phyloP scores from a whole-genome alignment of 805 yeast genomes.

The Debaryomyces hansenii region DNA sequence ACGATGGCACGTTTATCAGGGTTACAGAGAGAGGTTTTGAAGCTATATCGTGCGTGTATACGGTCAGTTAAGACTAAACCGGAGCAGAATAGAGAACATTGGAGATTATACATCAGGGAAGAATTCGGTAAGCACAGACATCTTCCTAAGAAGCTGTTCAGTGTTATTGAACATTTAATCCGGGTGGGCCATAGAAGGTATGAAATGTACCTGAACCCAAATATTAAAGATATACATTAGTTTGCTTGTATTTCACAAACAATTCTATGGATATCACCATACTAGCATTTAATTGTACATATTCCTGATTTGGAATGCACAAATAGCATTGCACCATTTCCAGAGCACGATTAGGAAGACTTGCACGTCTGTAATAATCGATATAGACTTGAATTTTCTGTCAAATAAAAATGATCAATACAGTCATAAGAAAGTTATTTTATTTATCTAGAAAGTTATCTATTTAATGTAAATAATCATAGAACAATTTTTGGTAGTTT shows the following conservation, averaged over 20 bases:
- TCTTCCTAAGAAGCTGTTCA: slow-evolving; percentile 75
- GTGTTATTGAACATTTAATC: slow-evolving; percentile 80
- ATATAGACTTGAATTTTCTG: too few species aligned
- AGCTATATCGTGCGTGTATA: slow-evolving; percentile 49
- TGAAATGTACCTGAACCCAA: slow-evolving; percentile 71
- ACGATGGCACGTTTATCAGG: slow-evolving; percentile 43
- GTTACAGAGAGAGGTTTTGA: slow-evolving; percentile 46
- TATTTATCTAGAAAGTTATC: too few species aligned
- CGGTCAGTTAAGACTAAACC: slow-evolving; percentile 50
- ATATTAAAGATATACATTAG: slow-evolving; percentile 62
- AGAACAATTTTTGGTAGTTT: slow-evolving; percentile 43
- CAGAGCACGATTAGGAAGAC: neutral
- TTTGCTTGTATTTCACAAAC: neutral
- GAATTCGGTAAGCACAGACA: slow-evolving; percentile 62
- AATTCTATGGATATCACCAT: too few species aligned
- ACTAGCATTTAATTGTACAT: neutral
- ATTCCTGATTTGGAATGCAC: neutral
- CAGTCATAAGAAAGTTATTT: too few species aligned
- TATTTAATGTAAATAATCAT: slow-evolving; percentile 3
- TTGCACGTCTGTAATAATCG: too few species aligned
- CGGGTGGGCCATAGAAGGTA: slow-evolving; percentile 71
- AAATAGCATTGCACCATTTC: neutral
- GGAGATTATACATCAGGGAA: slow-evolving; percentile 47
- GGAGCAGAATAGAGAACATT: slow-evolving; percentile 39
- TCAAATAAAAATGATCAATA: too few species aligned